These are phyloP conservation scores for Trypanosomatidae sp. DNA, from an alignment of 208 protist genomes.

Conservation along the genomic window DNA sequence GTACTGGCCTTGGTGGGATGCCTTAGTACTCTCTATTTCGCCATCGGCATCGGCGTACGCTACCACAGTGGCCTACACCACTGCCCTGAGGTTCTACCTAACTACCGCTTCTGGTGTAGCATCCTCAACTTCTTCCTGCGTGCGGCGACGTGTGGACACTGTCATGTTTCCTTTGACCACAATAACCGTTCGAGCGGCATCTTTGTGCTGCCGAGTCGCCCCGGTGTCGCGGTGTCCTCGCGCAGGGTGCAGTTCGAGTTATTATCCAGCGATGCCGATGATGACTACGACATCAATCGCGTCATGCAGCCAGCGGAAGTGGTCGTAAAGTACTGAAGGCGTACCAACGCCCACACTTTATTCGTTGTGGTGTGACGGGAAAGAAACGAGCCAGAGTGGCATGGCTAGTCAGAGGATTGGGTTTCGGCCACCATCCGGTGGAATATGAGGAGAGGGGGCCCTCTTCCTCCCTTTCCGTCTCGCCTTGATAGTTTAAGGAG, in stretches of 20 bases:
- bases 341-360: not conserved
- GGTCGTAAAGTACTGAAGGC: slow-evolving; percentile 26
- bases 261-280: slow-evolving; percentile 49
- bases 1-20: slow-evolving; percentile 31
- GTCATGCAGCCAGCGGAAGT: slow-evolving; percentile 51
- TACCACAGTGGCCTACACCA: slow-evolving; percentile 67
- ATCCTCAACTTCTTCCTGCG: slow-evolving; percentile 28
- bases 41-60: slow-evolving; percentile 66
- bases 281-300: slow-evolving; percentile 32
- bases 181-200: slow-evolving; percentile 7
- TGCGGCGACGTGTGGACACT: slow-evolving; percentile 50
- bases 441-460: not conserved
- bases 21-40: slow-evolving; percentile 56
- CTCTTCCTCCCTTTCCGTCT: not conserved
- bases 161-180: slow-evolving; percentile 5
- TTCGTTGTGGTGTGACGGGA: not conserved
- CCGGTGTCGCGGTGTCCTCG: slow-evolving; percentile 10
- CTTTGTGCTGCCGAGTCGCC: slow-evolving; percentile 32
- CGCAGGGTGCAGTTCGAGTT: slow-evolving; percentile 53
- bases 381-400: not conserved
- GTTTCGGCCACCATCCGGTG: not conserved
- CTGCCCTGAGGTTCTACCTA: slow-evolving; percentile 76
- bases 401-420: not conserved
- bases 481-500: not conserved
- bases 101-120: slow-evolving; percentile 73